Base-by-base conservation (phyloP, 495 filamentous ascomycete species). In the Neurospora hispaniola region DNA sequence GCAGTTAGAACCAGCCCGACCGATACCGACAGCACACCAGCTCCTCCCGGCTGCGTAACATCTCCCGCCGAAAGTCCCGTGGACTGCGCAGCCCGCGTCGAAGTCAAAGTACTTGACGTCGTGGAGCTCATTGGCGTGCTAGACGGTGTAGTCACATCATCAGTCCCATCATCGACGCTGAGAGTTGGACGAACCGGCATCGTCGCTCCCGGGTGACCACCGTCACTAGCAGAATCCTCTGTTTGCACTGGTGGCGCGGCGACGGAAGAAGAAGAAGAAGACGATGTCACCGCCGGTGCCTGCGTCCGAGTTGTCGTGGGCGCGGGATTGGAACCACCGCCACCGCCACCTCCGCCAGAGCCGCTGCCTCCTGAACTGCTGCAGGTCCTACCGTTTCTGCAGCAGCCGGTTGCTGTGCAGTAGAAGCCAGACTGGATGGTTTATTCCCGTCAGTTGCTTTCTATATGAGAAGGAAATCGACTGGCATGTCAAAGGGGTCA, bases 351-450 rank as follows among this genome's bases (percentile, higher is more conserved):
- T 12, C 48, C 73, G 23, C 46, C 35, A 39, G 69, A 48, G 18
- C 72, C 42, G 18, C 69, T 43, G 68, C 42, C 48, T 18, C 42
- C 48, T 46, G 72, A 69, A 3, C 74, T 44, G 16, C 44, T 59
- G 71, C 73, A 75, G 4, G 70, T 73, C 43, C 71, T 27, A 16
- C 75, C 75, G 43, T 71, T 70, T 10, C 14, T 41, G 70, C 75
- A 77, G 75, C 75, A 77, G 12, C 71, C 75, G 27, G 23, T 46
- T 43, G 16, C 16, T 43, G 72, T 39, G 72, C 75, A 77, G 71
- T 77, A 77, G 62, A 43, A 70, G 7, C 75, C 75, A 14, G 42
- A 71, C 75, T 76, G 68, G 35, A 38, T 23, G 6, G 35, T 42
- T 3, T 5, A 68, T 27, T 72, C 5, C 42, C 35, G 70, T 27